Percentiles rank a stretch among this genome's conserved stretches.
These are phyloP conservation scores for Irpex sp. DNA, from an alignment of 1,284 basidiomycete genomes.

Conservation along the genomic window DNA sequence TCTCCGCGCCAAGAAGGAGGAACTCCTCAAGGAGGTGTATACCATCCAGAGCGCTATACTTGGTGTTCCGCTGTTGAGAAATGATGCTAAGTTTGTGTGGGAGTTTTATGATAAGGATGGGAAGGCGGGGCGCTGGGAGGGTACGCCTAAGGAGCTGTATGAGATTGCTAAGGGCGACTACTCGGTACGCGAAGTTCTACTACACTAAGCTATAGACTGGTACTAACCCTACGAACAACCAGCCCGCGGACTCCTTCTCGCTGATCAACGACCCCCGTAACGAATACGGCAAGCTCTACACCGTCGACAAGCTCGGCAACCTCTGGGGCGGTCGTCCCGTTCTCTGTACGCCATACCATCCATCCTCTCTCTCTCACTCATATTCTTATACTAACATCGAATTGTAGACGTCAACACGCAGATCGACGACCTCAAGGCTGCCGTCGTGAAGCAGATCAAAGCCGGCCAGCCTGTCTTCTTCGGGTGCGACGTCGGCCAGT, in stretches of 20 bases:
- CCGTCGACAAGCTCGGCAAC: conserved; percentile 90
- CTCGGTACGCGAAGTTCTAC: conserved; percentile 35
- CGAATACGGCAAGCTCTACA: conserved; percentile 78
- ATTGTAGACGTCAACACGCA: conserved; percentile 83
- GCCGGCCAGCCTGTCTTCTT: conserved; percentile 92
- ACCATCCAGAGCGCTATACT: conserved; percentile 82
- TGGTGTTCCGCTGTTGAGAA: conserved; percentile 70
- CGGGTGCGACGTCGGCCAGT: conserved; percentile 86
- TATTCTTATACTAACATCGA: not conserved
- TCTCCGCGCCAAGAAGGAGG: conserved; percentile 77
- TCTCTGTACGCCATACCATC: conserved; percentile 45
- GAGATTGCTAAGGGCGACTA: conserved; percentile 44
- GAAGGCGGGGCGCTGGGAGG: conserved; percentile 72
- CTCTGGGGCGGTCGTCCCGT: conserved; percentile 83
- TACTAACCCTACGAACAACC: not conserved
- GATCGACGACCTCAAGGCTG: conserved; percentile 73
- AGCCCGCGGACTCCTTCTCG: conserved; percentile 73
- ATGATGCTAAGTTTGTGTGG: conserved; percentile 75
- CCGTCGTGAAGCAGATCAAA: conserved; percentile 82
- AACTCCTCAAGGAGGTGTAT: conserved; percentile 81
- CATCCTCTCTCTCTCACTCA: conserved; percentile 20
- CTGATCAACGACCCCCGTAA: conserved; percentile 95
- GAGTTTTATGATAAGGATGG: conserved; percentile 83
- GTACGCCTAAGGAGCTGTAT: conserved; percentile 80
- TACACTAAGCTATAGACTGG: not conserved